A percentile compares a stretch with the other conserved stretches of the same genome.
These are phyloP conservation scores for Paracamarosporium sp. DNA, from an alignment of 2,329 filamentous ascomycete species.

Conservation along the genomic window DNA sequence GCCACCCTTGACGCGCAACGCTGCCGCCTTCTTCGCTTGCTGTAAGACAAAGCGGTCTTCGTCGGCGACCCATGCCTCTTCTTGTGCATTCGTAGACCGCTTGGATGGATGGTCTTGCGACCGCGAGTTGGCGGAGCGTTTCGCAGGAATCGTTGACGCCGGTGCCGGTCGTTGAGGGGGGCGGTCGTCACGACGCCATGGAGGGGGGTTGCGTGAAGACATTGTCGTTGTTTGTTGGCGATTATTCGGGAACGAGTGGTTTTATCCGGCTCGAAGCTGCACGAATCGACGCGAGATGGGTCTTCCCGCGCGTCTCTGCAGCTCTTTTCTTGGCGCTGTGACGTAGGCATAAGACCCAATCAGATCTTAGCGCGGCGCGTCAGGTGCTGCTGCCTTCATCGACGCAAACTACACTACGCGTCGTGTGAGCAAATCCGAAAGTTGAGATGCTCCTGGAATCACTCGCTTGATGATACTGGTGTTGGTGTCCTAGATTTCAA, in stretches of 20 bases:
- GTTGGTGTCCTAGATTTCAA: neutral
- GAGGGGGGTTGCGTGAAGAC: conserved; percentile 41
- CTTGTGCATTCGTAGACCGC: conserved; percentile 54
- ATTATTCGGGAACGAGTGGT: too few relatives aligned
- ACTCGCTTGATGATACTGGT: neutral
- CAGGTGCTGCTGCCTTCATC: conserved; percentile 16
- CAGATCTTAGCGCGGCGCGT: conserved; percentile 3
- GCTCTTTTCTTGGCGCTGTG: conserved; percentile 4
- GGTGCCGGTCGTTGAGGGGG: conserved; percentile 29
- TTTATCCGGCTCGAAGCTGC: neutral
- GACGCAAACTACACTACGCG: neutral
- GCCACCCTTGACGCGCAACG: conserved; percentile 89
- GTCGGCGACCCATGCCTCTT: conserved; percentile 79
- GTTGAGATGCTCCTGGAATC: neutral
- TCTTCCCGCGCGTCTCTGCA: conserved; percentile 1
- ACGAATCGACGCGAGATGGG: neutral
- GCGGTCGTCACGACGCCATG: conserved; percentile 37
- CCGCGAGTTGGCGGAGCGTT: conserved; percentile 53
- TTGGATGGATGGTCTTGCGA: conserved; percentile 48
- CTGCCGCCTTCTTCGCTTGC: conserved; percentile 97
- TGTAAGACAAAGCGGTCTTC: conserved; percentile 96
- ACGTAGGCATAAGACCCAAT: conserved; percentile 10
- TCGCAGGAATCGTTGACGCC: conserved; percentile 47
- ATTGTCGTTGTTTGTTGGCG: too few relatives aligned
- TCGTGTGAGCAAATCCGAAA: neutral